These are phyloP conservation scores for Debaryomycetaceae sp. DNA, from an alignment of 1,139 yeast genomes.

Conservation along the genomic window DNA sequence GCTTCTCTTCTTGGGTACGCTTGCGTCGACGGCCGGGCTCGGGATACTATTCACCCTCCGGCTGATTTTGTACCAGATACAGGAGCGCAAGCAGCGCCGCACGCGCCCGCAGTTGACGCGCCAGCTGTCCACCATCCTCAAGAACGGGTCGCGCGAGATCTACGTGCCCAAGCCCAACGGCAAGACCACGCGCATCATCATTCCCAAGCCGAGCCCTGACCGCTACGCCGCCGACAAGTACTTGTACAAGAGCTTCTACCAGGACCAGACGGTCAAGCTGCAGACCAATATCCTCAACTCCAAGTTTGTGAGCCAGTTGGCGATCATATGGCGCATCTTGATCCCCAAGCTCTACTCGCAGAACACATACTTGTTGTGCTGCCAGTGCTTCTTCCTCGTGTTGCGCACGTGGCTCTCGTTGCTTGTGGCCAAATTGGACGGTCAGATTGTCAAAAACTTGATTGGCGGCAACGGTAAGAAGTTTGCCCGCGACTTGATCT, in stretches of 20 bases:
- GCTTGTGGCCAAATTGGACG: conserved; percentile 84
- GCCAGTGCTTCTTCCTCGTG: conserved; percentile 73
- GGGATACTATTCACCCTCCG: conserved; percentile 33
- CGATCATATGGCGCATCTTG: conserved; percentile 75
- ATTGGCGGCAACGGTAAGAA: conserved; percentile 78
- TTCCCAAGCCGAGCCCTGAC: conserved; percentile 57
- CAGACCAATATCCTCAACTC: conserved; percentile 50
- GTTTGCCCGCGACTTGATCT: conserved; percentile 70
- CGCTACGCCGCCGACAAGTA: conserved; percentile 68
- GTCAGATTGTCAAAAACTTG: conserved; percentile 85
- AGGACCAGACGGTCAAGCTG: conserved; percentile 32
- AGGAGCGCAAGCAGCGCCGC: conserved; percentile 26
- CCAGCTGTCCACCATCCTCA: conserved; percentile 40
- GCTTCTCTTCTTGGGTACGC: conserved; percentile 37
- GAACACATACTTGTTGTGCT: conserved; percentile 59
- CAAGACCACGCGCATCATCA: conserved; percentile 41
- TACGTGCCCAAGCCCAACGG: conserved; percentile 46
- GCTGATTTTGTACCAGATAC: conserved; percentile 26
- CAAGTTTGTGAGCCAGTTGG: conserved; percentile 66
- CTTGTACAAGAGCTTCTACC: conserved; percentile 49
- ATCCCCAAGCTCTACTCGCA: conserved; percentile 70
- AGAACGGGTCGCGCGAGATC: conserved; percentile 53
- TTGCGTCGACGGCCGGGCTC: conserved; percentile 42
- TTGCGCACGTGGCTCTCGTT: conserved; percentile 85
- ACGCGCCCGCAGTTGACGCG: conserved; percentile 38